A percentile compares a stretch with the other conserved stretches of the same genome.
These are phyloP conservation scores for Tricholoma hemisulphureum DNA, from an alignment of 768 basidiomycete species.

Conservation along the genomic window DNA sequence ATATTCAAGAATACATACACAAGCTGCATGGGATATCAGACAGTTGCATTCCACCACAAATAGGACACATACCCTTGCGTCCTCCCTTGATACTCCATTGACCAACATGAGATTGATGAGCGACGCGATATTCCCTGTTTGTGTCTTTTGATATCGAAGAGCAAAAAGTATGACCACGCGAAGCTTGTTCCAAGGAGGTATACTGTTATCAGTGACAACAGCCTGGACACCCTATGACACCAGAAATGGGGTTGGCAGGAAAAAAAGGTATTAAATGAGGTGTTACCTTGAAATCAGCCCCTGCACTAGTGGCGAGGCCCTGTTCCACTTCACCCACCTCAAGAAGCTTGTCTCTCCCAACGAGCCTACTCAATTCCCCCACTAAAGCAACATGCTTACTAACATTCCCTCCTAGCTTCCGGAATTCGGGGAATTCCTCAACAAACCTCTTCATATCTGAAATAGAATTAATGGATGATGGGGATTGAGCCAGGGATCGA, in stretches of 20 bases:
- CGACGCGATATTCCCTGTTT: conserved; percentile 76
- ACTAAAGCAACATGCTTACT: conserved; percentile 98
- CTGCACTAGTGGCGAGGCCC: conserved; percentile 88
- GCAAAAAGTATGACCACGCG: conserved; percentile 90
- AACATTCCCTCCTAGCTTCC: conserved; percentile 95
- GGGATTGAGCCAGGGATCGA: conserved; percentile 71
- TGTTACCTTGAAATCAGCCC: conserved; percentile 81
- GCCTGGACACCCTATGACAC: conserved; percentile 72
- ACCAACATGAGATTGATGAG: conserved; percentile 72
- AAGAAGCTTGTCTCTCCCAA: conserved; percentile 80
- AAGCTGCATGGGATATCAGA: conserved; percentile 48
- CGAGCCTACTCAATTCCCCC: conserved; percentile 90
- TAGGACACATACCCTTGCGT: conserved; percentile 56
- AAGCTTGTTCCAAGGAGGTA: conserved; percentile 82
- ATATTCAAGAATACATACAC: conserved; percentile 92
- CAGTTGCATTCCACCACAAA: conserved; percentile 3
- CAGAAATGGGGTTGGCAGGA: background rate
- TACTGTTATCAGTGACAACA: conserved; percentile 61
- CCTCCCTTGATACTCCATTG: conserved; percentile 75
- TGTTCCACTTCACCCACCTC: conserved; percentile 96
- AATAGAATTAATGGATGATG: conserved; percentile 88
- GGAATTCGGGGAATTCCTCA: conserved; percentile 97
- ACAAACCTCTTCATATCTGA: conserved; percentile 96
- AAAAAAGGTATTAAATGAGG: background rate
- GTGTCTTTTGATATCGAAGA: conserved; percentile 89